phyloP scores from a whole-genome alignment of 2,329 filamentous ascomycete species.

The Cryphonectria japonica region DNA sequence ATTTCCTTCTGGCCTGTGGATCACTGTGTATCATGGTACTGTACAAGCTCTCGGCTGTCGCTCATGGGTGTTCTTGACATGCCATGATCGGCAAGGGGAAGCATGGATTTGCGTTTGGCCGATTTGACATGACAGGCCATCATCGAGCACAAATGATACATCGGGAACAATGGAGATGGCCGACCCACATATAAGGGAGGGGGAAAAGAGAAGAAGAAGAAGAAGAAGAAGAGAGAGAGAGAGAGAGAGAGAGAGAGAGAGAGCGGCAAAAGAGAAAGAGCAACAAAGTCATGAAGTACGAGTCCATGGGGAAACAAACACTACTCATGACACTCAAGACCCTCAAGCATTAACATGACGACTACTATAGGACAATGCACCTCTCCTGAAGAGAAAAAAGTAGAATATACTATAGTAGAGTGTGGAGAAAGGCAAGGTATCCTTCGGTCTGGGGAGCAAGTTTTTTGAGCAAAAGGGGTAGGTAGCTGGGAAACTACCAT shows the following conservation, averaged over 20 bases:
- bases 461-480: background rate
- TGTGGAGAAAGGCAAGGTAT: background rate
- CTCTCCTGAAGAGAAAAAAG: too few species aligned
- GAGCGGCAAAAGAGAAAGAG: too few species aligned
- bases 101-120: background rate
- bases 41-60: background rate
- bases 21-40: background rate
- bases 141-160: constrained; percentile 4
- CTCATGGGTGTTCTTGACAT: background rate
- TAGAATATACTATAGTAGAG: background rate
- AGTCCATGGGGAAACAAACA: too few species aligned
- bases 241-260: too few species aligned
- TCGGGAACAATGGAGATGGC: background rate
- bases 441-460: background rate
- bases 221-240: too few species aligned
- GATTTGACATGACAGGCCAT: background rate
- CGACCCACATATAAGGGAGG: background rate
- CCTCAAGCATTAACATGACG: background rate
- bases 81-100: background rate
- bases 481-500: background rate
- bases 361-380: background rate
- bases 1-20: background rate
- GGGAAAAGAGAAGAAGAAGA: too few species aligned
- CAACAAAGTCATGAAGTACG: too few species aligned
- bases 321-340: too few species aligned